These are phyloP conservation scores for Psilocybe mexicana DNA, from an alignment of 1,284 basidiomycete genomes.

Conservation along the genomic window DNA sequence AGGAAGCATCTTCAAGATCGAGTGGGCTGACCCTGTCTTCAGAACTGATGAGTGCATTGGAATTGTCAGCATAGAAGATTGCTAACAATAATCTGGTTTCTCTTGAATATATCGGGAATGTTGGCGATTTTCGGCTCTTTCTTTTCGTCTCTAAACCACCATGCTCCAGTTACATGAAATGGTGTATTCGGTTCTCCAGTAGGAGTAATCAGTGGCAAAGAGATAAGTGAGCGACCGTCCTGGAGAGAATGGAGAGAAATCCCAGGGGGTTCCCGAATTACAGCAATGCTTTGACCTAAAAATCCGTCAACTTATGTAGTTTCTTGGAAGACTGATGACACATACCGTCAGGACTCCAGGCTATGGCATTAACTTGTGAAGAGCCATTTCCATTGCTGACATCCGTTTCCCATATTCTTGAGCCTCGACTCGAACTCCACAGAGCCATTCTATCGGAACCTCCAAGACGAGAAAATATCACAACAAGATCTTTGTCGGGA, in stretches of 20 bases:
- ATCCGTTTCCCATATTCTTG: constrained; percentile 79
- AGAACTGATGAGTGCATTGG: constrained; percentile 5
- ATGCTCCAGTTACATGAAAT: constrained; percentile 49
- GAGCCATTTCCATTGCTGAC: constrained; percentile 46
- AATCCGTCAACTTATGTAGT: constrained; percentile 5
- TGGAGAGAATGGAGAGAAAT: constrained; percentile 75
- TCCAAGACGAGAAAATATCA: constrained; percentile 64
- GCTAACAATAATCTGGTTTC: constrained; percentile 64
- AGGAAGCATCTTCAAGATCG: constrained; percentile 66
- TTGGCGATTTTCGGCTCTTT: constrained; percentile 38
- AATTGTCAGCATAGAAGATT: background rate
- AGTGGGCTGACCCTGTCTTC: constrained; percentile 76
- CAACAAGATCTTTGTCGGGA: constrained; percentile 79
- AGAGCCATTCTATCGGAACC: constrained; percentile 69
- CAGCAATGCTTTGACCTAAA: constrained; percentile 69
- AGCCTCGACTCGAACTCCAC: constrained; percentile 74
- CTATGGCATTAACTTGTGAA: constrained; percentile 57
- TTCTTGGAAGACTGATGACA: constrained; percentile 5
- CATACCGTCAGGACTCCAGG: constrained; percentile 82
- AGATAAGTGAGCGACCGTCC: constrained; percentile 59
- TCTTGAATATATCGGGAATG: constrained; percentile 75
- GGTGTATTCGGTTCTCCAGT: constrained; percentile 17
- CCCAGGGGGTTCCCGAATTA: constrained; percentile 67
- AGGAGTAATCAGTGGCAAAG: constrained; percentile 37
- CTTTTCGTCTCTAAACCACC: constrained; percentile 66